Evolutionary conservation across 306 rosid genomes (phyloP).

Genomic region (Fragaria nilgerrensis): DNA sequence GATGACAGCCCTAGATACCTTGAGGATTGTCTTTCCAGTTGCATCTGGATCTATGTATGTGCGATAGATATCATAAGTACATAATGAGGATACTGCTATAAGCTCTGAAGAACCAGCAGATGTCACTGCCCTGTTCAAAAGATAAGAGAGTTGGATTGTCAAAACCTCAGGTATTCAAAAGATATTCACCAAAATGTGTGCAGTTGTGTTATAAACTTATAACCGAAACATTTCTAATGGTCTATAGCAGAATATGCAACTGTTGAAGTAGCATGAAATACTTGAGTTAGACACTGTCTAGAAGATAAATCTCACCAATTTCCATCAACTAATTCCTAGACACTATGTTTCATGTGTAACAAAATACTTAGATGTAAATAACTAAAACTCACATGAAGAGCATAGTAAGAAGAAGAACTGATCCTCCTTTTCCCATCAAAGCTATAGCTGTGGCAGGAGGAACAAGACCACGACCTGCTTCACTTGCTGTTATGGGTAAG

Average conservation of each 20-base stretch:
- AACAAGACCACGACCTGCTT: slow-evolving; percentile 84
- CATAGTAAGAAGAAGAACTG: slow-evolving; percentile 88
- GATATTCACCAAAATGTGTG: not conserved
- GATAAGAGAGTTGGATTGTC: not conserved
- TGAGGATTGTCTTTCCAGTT: slow-evolving; percentile 70
- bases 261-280: not conserved
- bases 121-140: slow-evolving; percentile 80
- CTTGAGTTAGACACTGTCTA: no score
- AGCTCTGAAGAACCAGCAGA: slow-evolving; percentile 96
- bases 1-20: slow-evolving; percentile 66
- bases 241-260: not conserved
- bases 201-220: not conserved
- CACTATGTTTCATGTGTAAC: not conserved
- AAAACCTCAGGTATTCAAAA: not conserved
- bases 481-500: slow-evolving; percentile 66
- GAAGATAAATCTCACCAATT: no score
- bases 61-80: slow-evolving; percentile 87
- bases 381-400: slow-evolving; percentile 73
- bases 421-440: slow-evolving; percentile 93
- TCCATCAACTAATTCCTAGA: not conserved
- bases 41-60: slow-evolving; percentile 83
- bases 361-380: not conserved
- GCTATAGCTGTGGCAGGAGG: slow-evolving; percentile 97
- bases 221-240: not conserved
- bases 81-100: slow-evolving; percentile 73